A percentile compares a stretch with the other conserved stretches of the same genome.
These are phyloP conservation scores for Kurtzmaniella natalensis DNA, from an alignment of 1,139 yeast species.

Conservation along the genomic window DNA sequence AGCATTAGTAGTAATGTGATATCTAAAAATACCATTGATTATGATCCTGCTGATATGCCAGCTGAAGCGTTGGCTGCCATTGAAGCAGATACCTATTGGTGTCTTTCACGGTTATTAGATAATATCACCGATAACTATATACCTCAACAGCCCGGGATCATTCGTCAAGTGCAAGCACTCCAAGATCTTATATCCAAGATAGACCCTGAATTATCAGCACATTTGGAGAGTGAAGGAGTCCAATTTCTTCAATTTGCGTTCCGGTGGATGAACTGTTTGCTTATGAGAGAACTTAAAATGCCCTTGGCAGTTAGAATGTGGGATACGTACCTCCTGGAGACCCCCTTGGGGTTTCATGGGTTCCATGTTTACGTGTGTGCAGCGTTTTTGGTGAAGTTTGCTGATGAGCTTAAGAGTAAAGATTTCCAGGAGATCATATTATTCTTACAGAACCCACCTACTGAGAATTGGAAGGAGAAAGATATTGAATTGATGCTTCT, in stretches of 20 bases:
- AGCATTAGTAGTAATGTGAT: neutral
- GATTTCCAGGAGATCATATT: slow-evolving; percentile 93
- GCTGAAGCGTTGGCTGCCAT: slow-evolving; percentile 39
- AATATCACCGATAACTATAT: slow-evolving; percentile 96
- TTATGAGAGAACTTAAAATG: slow-evolving; percentile 89
- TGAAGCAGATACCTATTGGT: slow-evolving; percentile 98
- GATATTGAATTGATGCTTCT: slow-evolving; percentile 89
- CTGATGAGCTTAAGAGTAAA: slow-evolving; percentile 71
- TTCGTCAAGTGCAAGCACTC: slow-evolving; percentile 81
- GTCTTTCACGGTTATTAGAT: slow-evolving; percentile 82
- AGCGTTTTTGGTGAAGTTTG: slow-evolving; percentile 90
- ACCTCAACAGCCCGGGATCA: slow-evolving; percentile 96
- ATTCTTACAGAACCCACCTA: slow-evolving; percentile 86
- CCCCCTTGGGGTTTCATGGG: slow-evolving; percentile 81
- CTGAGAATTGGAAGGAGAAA: slow-evolving; percentile 78
- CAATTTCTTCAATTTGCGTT: slow-evolving; percentile 94
- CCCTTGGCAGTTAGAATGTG: slow-evolving; percentile 86
- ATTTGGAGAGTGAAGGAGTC: slow-evolving; percentile 73
- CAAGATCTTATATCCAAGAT: slow-evolving; percentile 75
- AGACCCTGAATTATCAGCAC: slow-evolving; percentile 67
- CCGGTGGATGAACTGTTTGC: slow-evolving; percentile 97
- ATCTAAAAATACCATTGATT: slow-evolving; percentile 13
- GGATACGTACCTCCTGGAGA: slow-evolving; percentile 94
- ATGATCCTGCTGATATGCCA: slow-evolving; percentile 64
- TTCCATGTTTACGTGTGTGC: slow-evolving; percentile 98